phyloP scores from a whole-genome alignment of 495 filamentous ascomycete genomes.

The Podospora comata region DNA sequence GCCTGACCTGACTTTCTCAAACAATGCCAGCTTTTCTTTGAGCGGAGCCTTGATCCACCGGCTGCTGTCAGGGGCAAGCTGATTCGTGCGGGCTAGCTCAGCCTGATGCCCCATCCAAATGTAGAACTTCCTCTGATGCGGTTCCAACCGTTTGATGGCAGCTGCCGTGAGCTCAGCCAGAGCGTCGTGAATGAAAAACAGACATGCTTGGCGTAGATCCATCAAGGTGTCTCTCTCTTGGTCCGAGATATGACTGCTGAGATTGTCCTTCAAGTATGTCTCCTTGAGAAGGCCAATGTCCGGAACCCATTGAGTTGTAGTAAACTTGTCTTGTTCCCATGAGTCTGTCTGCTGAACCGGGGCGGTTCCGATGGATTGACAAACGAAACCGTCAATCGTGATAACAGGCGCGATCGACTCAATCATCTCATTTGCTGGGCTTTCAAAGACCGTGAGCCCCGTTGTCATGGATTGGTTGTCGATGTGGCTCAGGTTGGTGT shows the following conservation, averaged over 20 bases:
- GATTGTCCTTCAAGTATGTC: constrained; percentile 20
- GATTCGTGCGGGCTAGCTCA: constrained; percentile 25
- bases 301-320: constrained; percentile 26
- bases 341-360: constrained; percentile 8
- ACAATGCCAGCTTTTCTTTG: constrained; percentile 14
- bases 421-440: neutral
- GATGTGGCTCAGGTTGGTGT: constrained; percentile 20
- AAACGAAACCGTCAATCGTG: constrained; percentile 26
- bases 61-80: constrained; percentile 26
- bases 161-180: constrained; percentile 19
- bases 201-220: constrained; percentile 30
- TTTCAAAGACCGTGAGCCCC: constrained; percentile 19
- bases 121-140: constrained; percentile 34
- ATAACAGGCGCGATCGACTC: constrained; percentile 14
- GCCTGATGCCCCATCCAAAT: constrained; percentile 34
- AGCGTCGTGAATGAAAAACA: constrained; percentile 30
- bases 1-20: constrained; percentile 20
- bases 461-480: constrained; percentile 27
- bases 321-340: constrained; percentile 27
- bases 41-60: constrained; percentile 14
- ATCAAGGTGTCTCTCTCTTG: constrained; percentile 26
- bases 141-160: constrained; percentile 22
- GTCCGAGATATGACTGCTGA: constrained; percentile 23
- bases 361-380: constrained; percentile 27
- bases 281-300: constrained; percentile 28